These are phyloP conservation scores for Physcomitrellopsis africana DNA, from an alignment of 225 moss, liverwort and hornwort species.

Conservation along the genomic window DNA sequence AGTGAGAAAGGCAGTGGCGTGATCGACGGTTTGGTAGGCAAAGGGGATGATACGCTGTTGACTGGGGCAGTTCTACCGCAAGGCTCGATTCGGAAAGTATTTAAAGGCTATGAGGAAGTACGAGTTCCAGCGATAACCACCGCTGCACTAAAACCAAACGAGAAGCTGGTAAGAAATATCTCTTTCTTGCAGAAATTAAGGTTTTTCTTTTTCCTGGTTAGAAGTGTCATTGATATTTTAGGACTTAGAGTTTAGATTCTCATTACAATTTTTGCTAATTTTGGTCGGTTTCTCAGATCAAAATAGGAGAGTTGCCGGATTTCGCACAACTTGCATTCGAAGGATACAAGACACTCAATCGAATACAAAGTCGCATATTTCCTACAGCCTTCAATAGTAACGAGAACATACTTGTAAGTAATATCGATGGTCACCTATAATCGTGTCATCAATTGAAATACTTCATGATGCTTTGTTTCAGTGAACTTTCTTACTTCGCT, in stretches of 20 bases:
- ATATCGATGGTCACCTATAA: slow-evolving; percentile 8
- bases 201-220: slow-evolving; percentile 13
- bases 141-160: slow-evolving; percentile 70
- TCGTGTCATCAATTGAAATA: not conserved
- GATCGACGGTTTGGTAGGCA: slow-evolving; percentile 77
- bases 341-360: slow-evolving; percentile 86
- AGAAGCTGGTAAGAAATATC: slow-evolving; percentile 69
- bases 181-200: not conserved
- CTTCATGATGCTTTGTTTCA: not conserved
- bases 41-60: slow-evolving; percentile 80
- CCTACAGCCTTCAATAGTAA: slow-evolving; percentile 85
- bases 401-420: slow-evolving; percentile 91
- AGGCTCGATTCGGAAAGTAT: slow-evolving; percentile 79
- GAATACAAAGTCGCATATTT: slow-evolving; percentile 93
- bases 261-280: slow-evolving; percentile 3
- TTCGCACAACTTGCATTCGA: slow-evolving; percentile 94
- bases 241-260: slow-evolving; percentile 18
- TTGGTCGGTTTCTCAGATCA: slow-evolving; percentile 54
- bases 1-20: slow-evolving; percentile 68
- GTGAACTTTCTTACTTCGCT: slow-evolving; percentile 2
- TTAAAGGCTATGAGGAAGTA: slow-evolving; percentile 98
- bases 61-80: slow-evolving; percentile 74
- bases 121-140: slow-evolving; percentile 86
- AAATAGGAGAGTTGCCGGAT: slow-evolving; percentile 86
- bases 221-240: not conserved